Base-by-base conservation (phyloP, 345 rosid species). In the Eutrema japonicum region DNA sequence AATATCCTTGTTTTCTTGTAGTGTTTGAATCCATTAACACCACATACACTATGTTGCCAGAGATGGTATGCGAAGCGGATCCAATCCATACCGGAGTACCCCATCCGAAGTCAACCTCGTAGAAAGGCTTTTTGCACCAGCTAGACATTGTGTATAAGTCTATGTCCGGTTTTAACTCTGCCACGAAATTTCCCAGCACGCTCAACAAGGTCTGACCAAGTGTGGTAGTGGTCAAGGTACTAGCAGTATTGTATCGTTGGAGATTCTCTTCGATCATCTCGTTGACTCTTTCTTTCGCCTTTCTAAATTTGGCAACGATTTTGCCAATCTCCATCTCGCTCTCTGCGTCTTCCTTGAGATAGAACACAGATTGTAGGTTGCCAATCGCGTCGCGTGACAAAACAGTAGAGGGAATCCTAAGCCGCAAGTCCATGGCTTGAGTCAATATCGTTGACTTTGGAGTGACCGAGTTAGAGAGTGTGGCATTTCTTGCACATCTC, bases 101-200 rank as follows among this genome's bases (percentile, higher is more conserved):
- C 89, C 85, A 82, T 26, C 85, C 84, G 22, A 85, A 83, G 49
- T 85, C 85, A 7, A 81, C 80, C 61, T 83, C 83, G 27, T 82
- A 83, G 33, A 78, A 35, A 10, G 80, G 83, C 52, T 82, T 80
- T 46, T 61, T 52, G 50, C 87, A 83, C 81, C 85, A 52, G 46
- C 89, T 85, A 8, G 84, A 43, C 45, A 73, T 76, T 47, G 10
- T 30, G 14, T 70, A 80, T 13, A 65, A 1, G 16, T 78, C 78
- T 8, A 61, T 42, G 11, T 62, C 72, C 0, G 71, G 64, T 54
- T 37, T 71, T 7, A 37, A 6, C 32, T 50, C 76, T 6, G 42
- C 4, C 38, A 27, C 1, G 3, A 22, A 51, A 32, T 0, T 7
- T 43, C 32, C 52, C 54, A 72, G 2, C n/a, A 4, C 35, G 11